These are phyloP conservation scores for Azolla pinnata DNA, from an alignment of 75 land plant genomes.

Conservation along the genomic window DNA sequence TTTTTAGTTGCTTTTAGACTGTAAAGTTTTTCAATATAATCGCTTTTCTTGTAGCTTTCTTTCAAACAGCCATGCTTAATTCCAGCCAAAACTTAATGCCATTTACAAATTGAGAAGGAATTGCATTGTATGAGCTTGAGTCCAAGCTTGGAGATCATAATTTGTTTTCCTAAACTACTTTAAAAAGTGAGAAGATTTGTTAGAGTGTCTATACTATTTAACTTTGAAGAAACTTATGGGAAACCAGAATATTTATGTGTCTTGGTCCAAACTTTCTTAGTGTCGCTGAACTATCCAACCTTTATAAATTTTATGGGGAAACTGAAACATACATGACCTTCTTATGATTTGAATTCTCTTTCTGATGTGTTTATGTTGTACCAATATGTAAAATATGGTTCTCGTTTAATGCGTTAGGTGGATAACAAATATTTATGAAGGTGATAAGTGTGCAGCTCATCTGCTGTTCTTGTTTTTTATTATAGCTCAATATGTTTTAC, in stretches of 20 bases:
- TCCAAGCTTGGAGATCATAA: too few relatives aligned
- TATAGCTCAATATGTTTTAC: neutral
- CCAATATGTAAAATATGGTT: neutral
- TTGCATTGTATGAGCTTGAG: too few relatives aligned
- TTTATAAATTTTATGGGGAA: neutral
- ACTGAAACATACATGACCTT: neutral
- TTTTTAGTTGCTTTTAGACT: too few relatives aligned
- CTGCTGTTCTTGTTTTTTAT: neutral
- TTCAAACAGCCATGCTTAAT: too few relatives aligned
- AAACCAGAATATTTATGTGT: neutral
- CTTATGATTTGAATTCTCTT: neutral
- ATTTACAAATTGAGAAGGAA: too few relatives aligned
- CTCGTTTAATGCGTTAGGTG: neutral
- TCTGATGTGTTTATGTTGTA: neutral
- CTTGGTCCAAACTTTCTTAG: neutral
- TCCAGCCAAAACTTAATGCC: too few relatives aligned
- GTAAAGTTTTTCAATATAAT: too few relatives aligned
- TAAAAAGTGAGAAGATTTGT: neutral
- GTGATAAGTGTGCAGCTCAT: neutral
- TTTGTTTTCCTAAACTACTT: too few relatives aligned
- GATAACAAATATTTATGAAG: neutral
- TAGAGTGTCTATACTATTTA: neutral
- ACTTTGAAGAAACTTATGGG: neutral
- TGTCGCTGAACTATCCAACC: neutral
- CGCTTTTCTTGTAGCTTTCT: too few relatives aligned